A percentile compares a stretch with the other conserved stretches of the same genome.
Conservation (phyloP, 2,329 filamentous ascomycete species). For the Pyricularia sp. region DNA sequence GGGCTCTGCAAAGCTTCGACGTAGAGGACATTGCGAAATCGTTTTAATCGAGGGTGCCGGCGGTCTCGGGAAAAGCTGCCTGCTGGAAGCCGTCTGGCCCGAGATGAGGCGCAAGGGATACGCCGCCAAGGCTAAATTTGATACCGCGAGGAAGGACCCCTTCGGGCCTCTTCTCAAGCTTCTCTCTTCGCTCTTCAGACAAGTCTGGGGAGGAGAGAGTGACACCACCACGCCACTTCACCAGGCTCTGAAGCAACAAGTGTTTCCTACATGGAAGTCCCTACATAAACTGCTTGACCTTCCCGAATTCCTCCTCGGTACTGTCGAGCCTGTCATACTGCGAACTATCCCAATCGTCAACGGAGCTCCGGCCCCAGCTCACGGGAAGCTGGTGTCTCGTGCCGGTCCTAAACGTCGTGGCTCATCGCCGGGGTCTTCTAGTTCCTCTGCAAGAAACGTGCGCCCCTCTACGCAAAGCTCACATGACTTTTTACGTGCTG, state of each 20-base stretch:
- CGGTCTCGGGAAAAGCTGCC: conserved; percentile 51
- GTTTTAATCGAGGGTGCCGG: conserved; percentile 47
- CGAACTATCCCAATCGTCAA: conserved; percentile 24
- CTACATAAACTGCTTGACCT: conserved; percentile 48
- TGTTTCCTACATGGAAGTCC: conserved; percentile 51
- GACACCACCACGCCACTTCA: conserved; percentile 54
- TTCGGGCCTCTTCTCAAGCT: conserved; percentile 52
- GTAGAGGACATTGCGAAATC: conserved; percentile 51
- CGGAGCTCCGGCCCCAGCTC: conserved; percentile 5
- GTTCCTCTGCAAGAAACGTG: conserved; percentile 18
- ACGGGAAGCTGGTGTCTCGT: conserved; percentile 15
- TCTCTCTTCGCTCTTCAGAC: conserved; percentile 53
- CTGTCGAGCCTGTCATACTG: conserved; percentile 23
- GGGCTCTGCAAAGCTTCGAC: conserved; percentile 43
- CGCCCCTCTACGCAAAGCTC: conserved; percentile 35
- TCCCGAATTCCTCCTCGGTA: conserved; percentile 55
- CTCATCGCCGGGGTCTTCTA: conserved; percentile 21
- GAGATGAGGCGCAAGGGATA: conserved; percentile 50
- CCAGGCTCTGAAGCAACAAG: conserved; percentile 45
- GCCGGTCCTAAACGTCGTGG: conserved; percentile 13
- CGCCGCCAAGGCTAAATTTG: conserved; percentile 54
- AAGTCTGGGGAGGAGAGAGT: conserved; percentile 49
- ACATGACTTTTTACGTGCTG: conserved; percentile 46
- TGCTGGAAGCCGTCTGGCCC: conserved; percentile 48
- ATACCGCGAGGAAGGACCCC: conserved; percentile 44